Conservation (phyloP, 495 filamentous ascomycete genomes). For the Elasticomyces elasticus region DNA sequence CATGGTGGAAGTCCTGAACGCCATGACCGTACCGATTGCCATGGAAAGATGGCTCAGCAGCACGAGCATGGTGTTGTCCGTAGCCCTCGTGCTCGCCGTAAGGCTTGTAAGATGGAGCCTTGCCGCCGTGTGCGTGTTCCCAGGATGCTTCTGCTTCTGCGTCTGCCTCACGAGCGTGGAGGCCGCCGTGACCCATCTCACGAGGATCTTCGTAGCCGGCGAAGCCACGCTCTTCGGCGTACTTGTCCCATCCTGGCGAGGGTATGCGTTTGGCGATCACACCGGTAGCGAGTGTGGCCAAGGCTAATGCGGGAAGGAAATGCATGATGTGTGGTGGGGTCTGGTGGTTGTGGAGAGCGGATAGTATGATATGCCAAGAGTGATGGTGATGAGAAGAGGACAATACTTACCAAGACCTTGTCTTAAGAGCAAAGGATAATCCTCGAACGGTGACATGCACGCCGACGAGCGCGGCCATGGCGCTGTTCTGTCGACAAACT, state of each 20-base stretch:
- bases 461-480: neutral
- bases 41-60: neutral
- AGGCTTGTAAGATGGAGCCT: neutral
- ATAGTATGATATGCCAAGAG: neutral
- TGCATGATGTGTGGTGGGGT: neutral
- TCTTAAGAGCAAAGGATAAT: neutral
- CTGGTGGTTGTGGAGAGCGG: neutral
- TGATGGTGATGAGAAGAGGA: neutral
- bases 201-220: neutral
- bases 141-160: neutral
- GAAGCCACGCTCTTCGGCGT: conserved; percentile 3
- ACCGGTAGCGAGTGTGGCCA: neutral
- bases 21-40: neutral
- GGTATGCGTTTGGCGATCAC: neutral
- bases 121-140: conserved; percentile 8
- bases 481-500: neutral
- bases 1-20: neutral
- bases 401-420: neutral
- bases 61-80: neutral
- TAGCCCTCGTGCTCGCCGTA: neutral
- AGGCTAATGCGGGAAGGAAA: neutral
- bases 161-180: conserved; percentile 4
- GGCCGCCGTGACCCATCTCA: neutral
- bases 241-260: conserved; percentile 1
- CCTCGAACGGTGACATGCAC: neutral